Evolutionary conservation across 2,329 filamentous ascomycete species (phyloP).

Genomic region (Penicillium brevicompactum): DNA sequence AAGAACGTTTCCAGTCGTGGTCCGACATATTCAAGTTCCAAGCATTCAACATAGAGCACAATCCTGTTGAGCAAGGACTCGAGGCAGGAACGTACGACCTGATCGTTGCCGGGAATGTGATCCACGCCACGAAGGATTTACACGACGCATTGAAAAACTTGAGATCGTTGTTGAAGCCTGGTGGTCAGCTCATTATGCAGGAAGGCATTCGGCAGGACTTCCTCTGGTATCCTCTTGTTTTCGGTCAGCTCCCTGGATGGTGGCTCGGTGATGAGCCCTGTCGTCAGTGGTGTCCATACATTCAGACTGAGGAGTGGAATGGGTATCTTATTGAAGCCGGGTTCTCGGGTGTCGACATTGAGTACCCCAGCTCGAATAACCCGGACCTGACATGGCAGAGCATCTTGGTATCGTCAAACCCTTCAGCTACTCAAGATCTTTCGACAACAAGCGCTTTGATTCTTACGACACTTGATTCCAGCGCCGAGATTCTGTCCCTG

Average conservation of each 20-base stretch:
- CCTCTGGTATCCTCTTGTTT: slow-evolving; percentile 25
- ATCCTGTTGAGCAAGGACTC: slow-evolving; percentile 33
- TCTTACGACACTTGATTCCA: neutral
- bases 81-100: slow-evolving; percentile 33
- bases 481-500: neutral
- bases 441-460: slow-evolving; percentile 3
- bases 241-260: slow-evolving; percentile 24
- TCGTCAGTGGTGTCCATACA: slow-evolving; percentile 24
- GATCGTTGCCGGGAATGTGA: slow-evolving; percentile 37
- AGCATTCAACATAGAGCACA: slow-evolving; percentile 31
- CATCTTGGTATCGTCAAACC: slow-evolving; percentile 21
- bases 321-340: slow-evolving; percentile 13
- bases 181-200: slow-evolving; percentile 25
- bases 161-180: slow-evolving; percentile 19
- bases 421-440: neutral
- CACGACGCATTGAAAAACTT: slow-evolving; percentile 13
- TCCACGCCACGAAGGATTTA: slow-evolving; percentile 34
- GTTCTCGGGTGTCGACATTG: slow-evolving; percentile 22
- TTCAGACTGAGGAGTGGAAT: slow-evolving; percentile 20
- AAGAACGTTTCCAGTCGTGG: slow-evolving; percentile 26
- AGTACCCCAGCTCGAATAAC: slow-evolving; percentile 19
- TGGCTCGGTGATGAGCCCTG: slow-evolving; percentile 24
- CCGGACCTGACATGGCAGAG: slow-evolving; percentile 24
- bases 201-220: slow-evolving; percentile 26
- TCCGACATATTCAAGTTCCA: slow-evolving; percentile 30